These are phyloP conservation scores for Hypomontagnella monticulosa DNA, from an alignment of 495 filamentous ascomycete genomes.

Conservation along the genomic window DNA sequence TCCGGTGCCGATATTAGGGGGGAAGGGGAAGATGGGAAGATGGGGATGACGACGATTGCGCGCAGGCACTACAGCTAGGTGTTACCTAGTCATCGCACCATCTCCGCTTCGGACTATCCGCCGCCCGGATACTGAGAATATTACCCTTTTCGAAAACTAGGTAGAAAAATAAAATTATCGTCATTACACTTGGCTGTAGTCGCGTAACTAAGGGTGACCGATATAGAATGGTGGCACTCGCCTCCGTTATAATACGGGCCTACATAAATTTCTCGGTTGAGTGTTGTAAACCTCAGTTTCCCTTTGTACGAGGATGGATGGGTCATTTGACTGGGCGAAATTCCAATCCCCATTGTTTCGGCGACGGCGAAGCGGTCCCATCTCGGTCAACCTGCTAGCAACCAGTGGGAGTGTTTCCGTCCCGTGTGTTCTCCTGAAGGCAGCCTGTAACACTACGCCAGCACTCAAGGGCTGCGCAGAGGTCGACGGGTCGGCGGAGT, in stretches of 20 bases:
- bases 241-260: background rate
- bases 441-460: conserved; percentile 28
- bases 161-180: no score
- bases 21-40: conserved; percentile 7
- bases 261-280: background rate
- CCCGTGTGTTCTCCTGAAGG: conserved; percentile 28
- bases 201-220: no score
- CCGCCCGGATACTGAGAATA: conserved; percentile 29
- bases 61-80: conserved; percentile 34
- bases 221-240: no score
- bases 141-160: background rate
- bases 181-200: no score
- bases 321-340: background rate
- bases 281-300: background rate
- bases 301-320: background rate
- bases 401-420: conserved; percentile 29
- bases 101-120: conserved; percentile 38
- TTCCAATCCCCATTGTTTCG: conserved; percentile 23
- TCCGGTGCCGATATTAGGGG: conserved; percentile 30
- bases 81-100: conserved; percentile 27
- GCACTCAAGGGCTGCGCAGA: conserved; percentile 21
- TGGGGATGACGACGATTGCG: conserved; percentile 37
- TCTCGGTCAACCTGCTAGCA: conserved; percentile 36
- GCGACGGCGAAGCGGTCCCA: conserved; percentile 39
- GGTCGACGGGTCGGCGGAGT: conserved; percentile 33